These are phyloP conservation scores for Alternaria infectoria DNA, from an alignment of 2,329 filamentous ascomycete genomes.

Conservation along the genomic window DNA sequence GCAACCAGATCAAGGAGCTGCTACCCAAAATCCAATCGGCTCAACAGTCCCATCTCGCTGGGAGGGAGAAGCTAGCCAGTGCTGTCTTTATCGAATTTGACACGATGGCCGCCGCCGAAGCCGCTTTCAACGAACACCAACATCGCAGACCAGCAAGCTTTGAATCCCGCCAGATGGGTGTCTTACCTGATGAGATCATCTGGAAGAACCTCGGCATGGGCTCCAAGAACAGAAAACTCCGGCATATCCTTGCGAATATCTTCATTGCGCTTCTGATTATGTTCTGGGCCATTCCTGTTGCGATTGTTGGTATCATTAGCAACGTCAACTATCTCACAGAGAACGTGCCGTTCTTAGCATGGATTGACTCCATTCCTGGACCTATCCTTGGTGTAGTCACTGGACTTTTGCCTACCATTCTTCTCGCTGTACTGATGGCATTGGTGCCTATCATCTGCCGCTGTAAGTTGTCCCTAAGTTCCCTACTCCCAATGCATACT, in stretches of 20 bases:
- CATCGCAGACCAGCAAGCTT: constrained; percentile 24
- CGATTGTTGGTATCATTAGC: constrained; percentile 52
- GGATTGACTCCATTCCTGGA: constrained; percentile 50
- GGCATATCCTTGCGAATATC: constrained; percentile 42
- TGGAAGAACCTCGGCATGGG: constrained; percentile 55
- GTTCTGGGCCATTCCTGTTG: constrained; percentile 54
- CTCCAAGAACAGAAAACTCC: constrained; percentile 34
- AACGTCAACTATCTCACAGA: constrained; percentile 52
- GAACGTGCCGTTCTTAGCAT: constrained; percentile 48
- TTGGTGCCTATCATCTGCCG: constrained; percentile 53
- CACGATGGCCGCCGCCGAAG: constrained; percentile 80
- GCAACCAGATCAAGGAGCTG: constrained; percentile 74
- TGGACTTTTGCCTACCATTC: constrained; percentile 52
- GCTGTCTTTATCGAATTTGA: constrained; percentile 90
- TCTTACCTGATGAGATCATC: constrained; percentile 54
- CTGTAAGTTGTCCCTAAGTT: background rate
- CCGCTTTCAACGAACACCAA: constrained; percentile 61
- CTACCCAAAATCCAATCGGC: constrained; percentile 71
- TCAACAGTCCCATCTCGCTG: constrained; percentile 70
- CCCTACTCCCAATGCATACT: background rate
- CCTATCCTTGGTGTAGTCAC: constrained; percentile 53
- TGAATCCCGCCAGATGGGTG: constrained; percentile 50
- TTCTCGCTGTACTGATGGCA: constrained; percentile 53
- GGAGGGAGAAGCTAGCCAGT: constrained; percentile 70
- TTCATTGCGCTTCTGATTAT: constrained; percentile 51